Evolutionary conservation across 2,329 filamentous ascomycete genomes (phyloP).

Genomic region (Alternaria panax): DNA sequence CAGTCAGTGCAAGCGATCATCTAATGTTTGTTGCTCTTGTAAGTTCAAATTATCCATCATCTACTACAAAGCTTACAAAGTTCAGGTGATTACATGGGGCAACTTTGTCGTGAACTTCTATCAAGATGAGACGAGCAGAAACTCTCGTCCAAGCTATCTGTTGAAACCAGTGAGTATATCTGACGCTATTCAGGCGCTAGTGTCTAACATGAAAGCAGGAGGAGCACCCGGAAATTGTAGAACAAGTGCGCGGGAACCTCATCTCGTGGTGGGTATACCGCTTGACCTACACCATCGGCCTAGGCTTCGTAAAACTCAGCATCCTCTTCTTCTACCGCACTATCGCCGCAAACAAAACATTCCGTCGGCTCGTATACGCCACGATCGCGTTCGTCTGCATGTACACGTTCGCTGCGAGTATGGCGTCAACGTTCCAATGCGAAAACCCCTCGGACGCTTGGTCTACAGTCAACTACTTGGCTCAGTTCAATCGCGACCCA

Average conservation of each 20-base stretch:
- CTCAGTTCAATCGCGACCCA: conserved; percentile 38
- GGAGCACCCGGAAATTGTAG: conserved; percentile 35
- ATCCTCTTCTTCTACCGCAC: conserved; percentile 47
- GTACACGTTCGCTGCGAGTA: conserved; percentile 38
- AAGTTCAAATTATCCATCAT: conserved; percentile 5
- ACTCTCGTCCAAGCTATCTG: conserved; percentile 34
- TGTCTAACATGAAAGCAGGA: conserved; percentile 31
- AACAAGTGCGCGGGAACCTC: conserved; percentile 36
- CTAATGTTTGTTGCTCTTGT: conserved; percentile 46
- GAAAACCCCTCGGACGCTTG: conserved; percentile 40
- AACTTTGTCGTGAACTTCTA: conserved; percentile 48
- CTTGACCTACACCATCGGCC: conserved; percentile 38
- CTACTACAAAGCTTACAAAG: conserved; percentile 14
- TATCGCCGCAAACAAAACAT: conserved; percentile 44
- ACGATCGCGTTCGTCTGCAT: conserved; percentile 42
- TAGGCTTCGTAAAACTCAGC: conserved; percentile 45
- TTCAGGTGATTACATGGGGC: conserved; percentile 46
- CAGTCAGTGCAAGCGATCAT: conserved; percentile 42
- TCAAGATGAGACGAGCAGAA: conserved; percentile 41
- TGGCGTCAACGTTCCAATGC: conserved; percentile 46
- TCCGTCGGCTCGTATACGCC: conserved; percentile 39
- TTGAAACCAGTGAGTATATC: conserved; percentile 33
- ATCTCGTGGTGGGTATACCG: conserved; percentile 48
- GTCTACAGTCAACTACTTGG: conserved; percentile 38
- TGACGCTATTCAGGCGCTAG: background rate